Evolutionary conservation across 2,329 filamentous ascomycete species (phyloP), one percentile per base, ranked within the genome.

Genomic region (Coniochaeta ligniaria): DNA sequence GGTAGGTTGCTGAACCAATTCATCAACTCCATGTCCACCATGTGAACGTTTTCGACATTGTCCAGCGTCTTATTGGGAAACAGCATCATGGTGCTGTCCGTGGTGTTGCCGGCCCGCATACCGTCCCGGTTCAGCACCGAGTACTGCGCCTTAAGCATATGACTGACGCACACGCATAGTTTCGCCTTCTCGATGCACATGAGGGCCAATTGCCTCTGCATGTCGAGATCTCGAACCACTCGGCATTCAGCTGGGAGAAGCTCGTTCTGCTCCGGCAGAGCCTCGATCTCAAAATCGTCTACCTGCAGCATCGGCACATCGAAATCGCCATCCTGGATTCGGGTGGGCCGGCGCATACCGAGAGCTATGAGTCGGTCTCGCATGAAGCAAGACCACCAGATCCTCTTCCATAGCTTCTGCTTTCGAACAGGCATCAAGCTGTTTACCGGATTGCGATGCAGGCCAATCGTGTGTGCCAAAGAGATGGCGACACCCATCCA

Each of bases 301-400:
- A 95, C 79, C 16, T 85, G 86, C 58, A 97, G 80, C 91, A 96
- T 95, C 0, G 93, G 91, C 33, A 97, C 92, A 70, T 97, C 91
- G 71, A 91, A 96, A 72, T 97, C 93, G 68, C 95, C 91, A 62
- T 92, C 88, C 79, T 96, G 96, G 74, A 97, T 96, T 59, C 93
- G 83, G 43, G 92, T 96, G 5, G 93, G 93, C 59, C 94, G 86
- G 60, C 94, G 86, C 93, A 97, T 97, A 60, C 94, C 94, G 14
- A 98, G 79, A 1, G 94, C 94, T 64, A 97, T 92, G 47, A 97
- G 82, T 57, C 93, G 89, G 74, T 98, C 94, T 60, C 93, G 88
- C 86, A 96, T 96, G 70, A 96, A 96, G 64, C 91, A 96, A 35
- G 91, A 96, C 94, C 94, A 98, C 94, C 94, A 98, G 66, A 97